A percentile compares a stretch with the other conserved stretches of the same genome.
Conservation (phyloP, 2,329 filamentous ascomycete species). For the Aspergillus sclerotialis region DNA sequence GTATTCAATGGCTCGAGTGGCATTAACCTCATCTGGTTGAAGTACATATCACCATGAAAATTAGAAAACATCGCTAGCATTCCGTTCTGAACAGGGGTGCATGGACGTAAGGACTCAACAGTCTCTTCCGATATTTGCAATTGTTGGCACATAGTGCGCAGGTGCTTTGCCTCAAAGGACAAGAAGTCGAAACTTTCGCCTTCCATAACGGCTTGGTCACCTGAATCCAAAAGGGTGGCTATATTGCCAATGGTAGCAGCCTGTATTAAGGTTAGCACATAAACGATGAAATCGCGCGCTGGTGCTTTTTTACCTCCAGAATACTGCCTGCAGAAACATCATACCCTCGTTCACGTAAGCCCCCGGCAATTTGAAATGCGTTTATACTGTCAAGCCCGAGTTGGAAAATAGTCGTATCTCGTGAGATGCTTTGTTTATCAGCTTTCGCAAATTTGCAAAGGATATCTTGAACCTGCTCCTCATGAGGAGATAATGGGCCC, state of each 20-base stretch:
- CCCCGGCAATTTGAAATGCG: conserved; percentile 66
- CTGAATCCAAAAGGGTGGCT: conserved; percentile 29
- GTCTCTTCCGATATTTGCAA: conserved; percentile 22
- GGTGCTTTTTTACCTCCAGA: conserved; percentile 47
- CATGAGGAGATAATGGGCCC: conserved; percentile 44
- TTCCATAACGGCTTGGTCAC: conserved; percentile 16
- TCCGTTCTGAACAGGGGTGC: conserved; percentile 70
- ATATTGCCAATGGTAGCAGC: conserved; percentile 29
- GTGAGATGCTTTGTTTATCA: conserved; percentile 45
- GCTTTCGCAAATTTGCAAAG: conserved; percentile 54
- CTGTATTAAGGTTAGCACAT: conserved; percentile 12
- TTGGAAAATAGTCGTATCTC: conserved; percentile 68
- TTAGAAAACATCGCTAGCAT: conserved; percentile 74
- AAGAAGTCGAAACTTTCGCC: conserved; percentile 40
- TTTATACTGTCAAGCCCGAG: conserved; percentile 91
- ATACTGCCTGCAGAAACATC: conserved; percentile 64
- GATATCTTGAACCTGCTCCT: conserved; percentile 48
- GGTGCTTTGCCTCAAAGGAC: conserved; percentile 44
- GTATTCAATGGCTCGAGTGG: conserved; percentile 21
- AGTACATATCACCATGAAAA: conserved; percentile 35
- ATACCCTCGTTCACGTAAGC: conserved; percentile 55
- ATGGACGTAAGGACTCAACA: conserved; percentile 62
- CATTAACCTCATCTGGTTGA: conserved; percentile 53
- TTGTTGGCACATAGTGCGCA: conserved; percentile 21
- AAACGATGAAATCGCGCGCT: conserved; percentile 3